Conservation (phyloP, 2,329 filamentous ascomycete genomes). For the Pestalotiopsis fici region DNA sequence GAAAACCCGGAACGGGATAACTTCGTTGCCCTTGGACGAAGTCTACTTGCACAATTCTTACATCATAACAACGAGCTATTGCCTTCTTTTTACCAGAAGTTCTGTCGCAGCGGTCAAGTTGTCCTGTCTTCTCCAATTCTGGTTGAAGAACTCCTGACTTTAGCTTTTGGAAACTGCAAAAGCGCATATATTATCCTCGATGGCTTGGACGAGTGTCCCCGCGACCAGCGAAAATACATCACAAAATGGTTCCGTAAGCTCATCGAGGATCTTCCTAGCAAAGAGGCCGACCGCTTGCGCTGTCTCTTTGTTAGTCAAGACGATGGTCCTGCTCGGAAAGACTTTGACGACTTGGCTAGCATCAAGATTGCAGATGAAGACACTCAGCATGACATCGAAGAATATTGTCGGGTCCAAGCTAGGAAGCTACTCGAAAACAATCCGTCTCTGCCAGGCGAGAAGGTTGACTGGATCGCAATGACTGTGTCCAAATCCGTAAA, state of each 20-base stretch:
- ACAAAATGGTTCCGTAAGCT: constrained; percentile 23
- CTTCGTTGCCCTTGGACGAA: constrained; percentile 22
- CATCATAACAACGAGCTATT: constrained; percentile 11
- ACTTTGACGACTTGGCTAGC: constrained; percentile 17
- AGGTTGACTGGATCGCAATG: not conserved
- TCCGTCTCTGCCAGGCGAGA: not conserved
- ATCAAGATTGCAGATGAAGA: constrained; percentile 21
- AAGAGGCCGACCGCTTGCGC: constrained; percentile 18
- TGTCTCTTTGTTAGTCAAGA: constrained; percentile 33
- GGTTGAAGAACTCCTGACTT: constrained; percentile 20
- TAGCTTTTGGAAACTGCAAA: constrained; percentile 21
- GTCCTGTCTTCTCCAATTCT: constrained; percentile 14
- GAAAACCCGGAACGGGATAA: constrained; percentile 21
- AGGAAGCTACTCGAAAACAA: not conserved
- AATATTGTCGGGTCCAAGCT: constrained; percentile 12
- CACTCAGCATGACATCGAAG: constrained; percentile 28
- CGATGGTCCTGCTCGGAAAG: constrained; percentile 26
- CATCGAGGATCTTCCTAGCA: not conserved
- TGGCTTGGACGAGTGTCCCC: constrained; percentile 35
- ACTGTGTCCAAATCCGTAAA: not conserved
- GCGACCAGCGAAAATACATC: constrained; percentile 27
- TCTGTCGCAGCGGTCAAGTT: constrained; percentile 8
- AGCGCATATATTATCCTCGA: constrained; percentile 34
- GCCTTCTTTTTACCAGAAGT: constrained; percentile 14
- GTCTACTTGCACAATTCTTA: constrained; percentile 15